phyloP scores from a whole-genome alignment of 768 basidiomycete species.

The Psilocybe sp. region DNA sequence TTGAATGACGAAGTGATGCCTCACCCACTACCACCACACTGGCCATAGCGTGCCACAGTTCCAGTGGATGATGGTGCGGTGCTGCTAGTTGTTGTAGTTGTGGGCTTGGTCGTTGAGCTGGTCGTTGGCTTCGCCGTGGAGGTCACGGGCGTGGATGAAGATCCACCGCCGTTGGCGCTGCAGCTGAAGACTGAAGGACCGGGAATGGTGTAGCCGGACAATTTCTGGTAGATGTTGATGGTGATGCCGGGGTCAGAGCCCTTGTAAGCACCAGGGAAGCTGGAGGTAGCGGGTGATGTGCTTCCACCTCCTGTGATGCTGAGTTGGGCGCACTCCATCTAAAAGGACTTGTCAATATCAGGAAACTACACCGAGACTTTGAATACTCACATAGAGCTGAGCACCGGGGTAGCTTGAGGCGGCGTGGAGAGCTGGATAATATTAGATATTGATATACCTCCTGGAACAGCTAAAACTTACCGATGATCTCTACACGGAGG shows the following conservation, averaged over 20 bases:
- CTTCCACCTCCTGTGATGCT: constrained; percentile 43
- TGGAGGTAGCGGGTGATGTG: constrained; percentile 40
- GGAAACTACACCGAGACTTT: neutral
- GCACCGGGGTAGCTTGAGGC: constrained; percentile 50
- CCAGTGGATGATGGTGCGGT: constrained; percentile 17
- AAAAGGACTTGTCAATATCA: neutral
- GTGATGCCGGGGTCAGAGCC: constrained; percentile 45
- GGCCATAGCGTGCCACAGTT: constrained; percentile 38
- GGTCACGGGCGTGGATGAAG: no score
- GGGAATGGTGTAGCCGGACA: constrained; percentile 39
- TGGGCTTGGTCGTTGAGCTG: constrained; percentile 8
- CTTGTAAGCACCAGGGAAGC: constrained; percentile 46
- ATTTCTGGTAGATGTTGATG: constrained; percentile 38
- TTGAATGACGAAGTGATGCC: constrained; percentile 1
- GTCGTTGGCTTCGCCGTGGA: neutral
- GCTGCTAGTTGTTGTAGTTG: constrained; percentile 16
- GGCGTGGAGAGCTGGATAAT: constrained; percentile 37
- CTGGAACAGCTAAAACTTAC: constrained; percentile 26
- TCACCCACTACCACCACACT: constrained; percentile 39
- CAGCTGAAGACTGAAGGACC: constrained; percentile 41
- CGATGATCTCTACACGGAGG: constrained; percentile 18
- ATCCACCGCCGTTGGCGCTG: constrained; percentile 12
- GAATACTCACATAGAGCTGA: constrained; percentile 44
- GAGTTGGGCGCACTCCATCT: constrained; percentile 48
- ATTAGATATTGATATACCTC: constrained; percentile 44